A percentile compares a stretch with the other conserved stretches of the same genome.
These are phyloP conservation scores for Candida odintsovae DNA, from an alignment of 805 yeast genomes.

Conservation along the genomic window DNA sequence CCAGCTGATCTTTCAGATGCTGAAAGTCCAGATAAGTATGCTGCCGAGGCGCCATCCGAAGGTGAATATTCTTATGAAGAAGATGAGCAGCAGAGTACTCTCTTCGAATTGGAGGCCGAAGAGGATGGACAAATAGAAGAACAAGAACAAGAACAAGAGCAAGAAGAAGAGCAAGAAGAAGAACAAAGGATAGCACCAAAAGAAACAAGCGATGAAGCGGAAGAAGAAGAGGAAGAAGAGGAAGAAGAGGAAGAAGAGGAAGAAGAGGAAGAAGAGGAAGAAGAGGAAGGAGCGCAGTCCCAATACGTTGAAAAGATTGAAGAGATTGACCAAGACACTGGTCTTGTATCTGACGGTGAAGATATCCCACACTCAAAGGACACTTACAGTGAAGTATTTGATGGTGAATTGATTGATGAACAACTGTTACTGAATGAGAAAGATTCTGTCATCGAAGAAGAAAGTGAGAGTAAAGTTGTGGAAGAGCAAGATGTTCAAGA, in stretches of 20 bases:
- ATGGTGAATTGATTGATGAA: neutral
- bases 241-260: neutral
- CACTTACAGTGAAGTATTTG: neutral
- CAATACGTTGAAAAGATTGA: neutral
- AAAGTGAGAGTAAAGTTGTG: neutral
- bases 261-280: neutral
- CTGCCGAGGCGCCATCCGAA: neutral
- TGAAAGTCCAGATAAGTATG: neutral
- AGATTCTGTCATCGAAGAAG: neutral
- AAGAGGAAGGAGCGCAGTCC: neutral
- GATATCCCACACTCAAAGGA: neutral
- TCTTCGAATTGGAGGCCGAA: neutral
- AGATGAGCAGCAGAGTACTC: neutral
- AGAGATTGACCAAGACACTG: neutral
- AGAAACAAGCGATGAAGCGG: too few species aligned
- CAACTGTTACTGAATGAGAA: neutral
- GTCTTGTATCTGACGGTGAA: neutral
- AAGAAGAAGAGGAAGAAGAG: too few species aligned
- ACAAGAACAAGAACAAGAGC: too few species aligned
- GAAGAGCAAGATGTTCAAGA: neutral
- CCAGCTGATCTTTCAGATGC: neutral
- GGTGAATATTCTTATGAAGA: neutral
- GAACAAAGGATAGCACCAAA: too few species aligned
- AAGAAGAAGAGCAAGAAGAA: too few species aligned
- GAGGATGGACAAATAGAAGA: too few species aligned